phyloP scores from a whole-genome alignment of 2,329 filamentous ascomycete species.

The Fusarium sp. region DNA sequence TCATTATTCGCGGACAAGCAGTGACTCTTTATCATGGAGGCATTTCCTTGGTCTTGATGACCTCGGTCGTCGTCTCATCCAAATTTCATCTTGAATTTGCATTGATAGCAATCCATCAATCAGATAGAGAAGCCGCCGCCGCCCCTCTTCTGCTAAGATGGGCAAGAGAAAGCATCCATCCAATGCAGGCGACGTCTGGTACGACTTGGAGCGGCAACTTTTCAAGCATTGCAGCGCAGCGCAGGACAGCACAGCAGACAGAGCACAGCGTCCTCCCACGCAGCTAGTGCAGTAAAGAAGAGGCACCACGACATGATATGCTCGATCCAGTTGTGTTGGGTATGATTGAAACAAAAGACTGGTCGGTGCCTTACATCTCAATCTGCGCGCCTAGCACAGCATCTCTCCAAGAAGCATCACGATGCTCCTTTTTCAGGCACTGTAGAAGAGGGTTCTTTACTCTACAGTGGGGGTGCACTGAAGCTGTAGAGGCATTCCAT shows the following conservation, averaged over 20 bases:
- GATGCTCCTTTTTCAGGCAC: slow-evolving; percentile 17
- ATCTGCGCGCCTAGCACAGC: slow-evolving; percentile 30
- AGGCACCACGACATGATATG: slow-evolving; percentile 36
- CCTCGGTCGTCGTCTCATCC: slow-evolving; percentile 32
- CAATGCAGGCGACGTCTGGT: slow-evolving; percentile 34
- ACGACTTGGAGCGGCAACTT: slow-evolving; percentile 31
- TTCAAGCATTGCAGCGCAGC: slow-evolving; percentile 16
- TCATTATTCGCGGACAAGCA: slow-evolving; percentile 14
- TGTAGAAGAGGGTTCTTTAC: slow-evolving; percentile 17
- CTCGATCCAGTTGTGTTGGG: slow-evolving; percentile 33
- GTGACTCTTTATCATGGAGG: slow-evolving; percentile 24
- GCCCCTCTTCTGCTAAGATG: slow-evolving; percentile 42
- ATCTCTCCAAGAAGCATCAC: slow-evolving; percentile 25
- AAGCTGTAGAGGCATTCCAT: slow-evolving; percentile 6
- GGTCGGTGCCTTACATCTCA: slow-evolving; percentile 44
- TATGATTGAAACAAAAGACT: slow-evolving; percentile 18
- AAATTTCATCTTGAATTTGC: slow-evolving; percentile 32
- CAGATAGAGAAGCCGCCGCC: slow-evolving; percentile 18
- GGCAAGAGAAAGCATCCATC: slow-evolving; percentile 30
- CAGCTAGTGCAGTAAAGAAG: slow-evolving; percentile 25
- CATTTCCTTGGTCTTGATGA: slow-evolving; percentile 21
- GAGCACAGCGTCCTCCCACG: slow-evolving; percentile 24
- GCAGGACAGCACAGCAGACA: slow-evolving; percentile 35
- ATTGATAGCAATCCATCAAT: slow-evolving; percentile 35
- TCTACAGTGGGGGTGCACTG: slow-evolving; percentile 13